Conservation (phyloP, 2,329 filamentous ascomycete species). For the Pyrenophora graminea region DNA sequence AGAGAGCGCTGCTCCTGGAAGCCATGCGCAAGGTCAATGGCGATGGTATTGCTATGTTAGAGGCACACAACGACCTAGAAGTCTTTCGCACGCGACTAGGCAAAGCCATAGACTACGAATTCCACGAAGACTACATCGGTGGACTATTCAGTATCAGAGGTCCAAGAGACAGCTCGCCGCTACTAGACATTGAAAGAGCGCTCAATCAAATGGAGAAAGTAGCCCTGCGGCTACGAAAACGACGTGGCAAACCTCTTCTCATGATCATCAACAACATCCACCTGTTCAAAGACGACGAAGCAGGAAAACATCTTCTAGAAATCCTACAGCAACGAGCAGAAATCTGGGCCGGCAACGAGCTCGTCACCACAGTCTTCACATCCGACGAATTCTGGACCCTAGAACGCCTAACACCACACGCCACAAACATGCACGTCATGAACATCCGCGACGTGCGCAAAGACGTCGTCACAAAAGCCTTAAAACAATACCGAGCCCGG, state of each 20-base stretch:
- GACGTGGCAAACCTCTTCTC: conserved; percentile 70
- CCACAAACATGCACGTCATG: conserved; percentile 90
- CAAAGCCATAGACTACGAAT: conserved; percentile 94
- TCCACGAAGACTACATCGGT: conserved; percentile 96
- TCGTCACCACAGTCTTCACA: conserved; percentile 92
- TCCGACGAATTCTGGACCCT: conserved; percentile 98
- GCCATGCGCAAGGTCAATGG: conserved; percentile 91
- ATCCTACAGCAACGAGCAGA: conserved; percentile 93
- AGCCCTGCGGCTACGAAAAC: conserved; percentile 70
- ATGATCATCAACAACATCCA: conserved; percentile 94
- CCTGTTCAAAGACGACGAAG: conserved; percentile 84
- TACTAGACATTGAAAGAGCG: conserved; percentile 93
- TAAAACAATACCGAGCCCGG: conserved; percentile 74
- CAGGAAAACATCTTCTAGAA: conserved; percentile 86
- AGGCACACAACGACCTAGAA: conserved; percentile 91
- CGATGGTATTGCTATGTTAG: conserved; percentile 89
- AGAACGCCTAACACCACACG: conserved; percentile 86
- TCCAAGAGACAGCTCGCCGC: conserved; percentile 84
- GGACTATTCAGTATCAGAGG: conserved; percentile 92
- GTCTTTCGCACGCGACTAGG: conserved; percentile 92
- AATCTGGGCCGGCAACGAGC: conserved; percentile 88
- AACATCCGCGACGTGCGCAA: conserved; percentile 81
- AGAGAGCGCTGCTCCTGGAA: conserved; percentile 91
- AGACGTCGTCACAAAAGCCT: conserved; percentile 70
- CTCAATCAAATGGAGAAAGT: conserved; percentile 98